A percentile compares a stretch with the other conserved stretches of the same genome.
These are phyloP conservation scores for Teunomyces kruisii DNA, from an alignment of 805 yeast genomes.

Conservation along the genomic window DNA sequence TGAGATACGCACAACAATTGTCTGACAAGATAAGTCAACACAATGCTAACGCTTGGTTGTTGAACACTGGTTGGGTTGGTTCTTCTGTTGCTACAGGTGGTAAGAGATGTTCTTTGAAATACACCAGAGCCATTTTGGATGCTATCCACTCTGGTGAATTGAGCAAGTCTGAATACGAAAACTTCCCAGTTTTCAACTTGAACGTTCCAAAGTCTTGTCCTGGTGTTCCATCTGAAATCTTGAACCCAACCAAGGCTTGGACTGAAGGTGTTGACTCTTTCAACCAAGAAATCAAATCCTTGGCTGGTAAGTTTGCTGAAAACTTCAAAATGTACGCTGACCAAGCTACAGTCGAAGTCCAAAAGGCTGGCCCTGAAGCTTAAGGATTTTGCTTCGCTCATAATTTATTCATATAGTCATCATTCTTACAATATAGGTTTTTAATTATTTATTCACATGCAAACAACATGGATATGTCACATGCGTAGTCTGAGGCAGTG, in stretches of 20 bases:
- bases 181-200: constrained; percentile 82
- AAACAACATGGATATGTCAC: neutral
- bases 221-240: constrained; percentile 78
- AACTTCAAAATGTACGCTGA: constrained; percentile 84
- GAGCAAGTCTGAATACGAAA: constrained; percentile 76
- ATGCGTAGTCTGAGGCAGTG: neutral
- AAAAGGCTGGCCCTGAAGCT: constrained; percentile 84
- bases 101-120: constrained; percentile 94
- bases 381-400: constrained; percentile 11
- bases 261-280: constrained; percentile 43
- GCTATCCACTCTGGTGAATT: constrained; percentile 91
- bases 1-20: constrained; percentile 95
- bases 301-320: constrained; percentile 77
- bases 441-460: neutral
- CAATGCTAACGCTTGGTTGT: constrained; percentile 91
- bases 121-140: constrained; percentile 94
- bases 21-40: constrained; percentile 88
- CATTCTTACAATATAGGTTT: neutral
- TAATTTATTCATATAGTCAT: constrained; percentile 1
- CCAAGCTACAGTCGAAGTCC: constrained; percentile 81
- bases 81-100: constrained; percentile 91
- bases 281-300: constrained; percentile 46
- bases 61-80: constrained; percentile 99
- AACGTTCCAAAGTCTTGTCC: constrained; percentile 80
- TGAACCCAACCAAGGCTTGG: constrained; percentile 89